A percentile compares a stretch with the other conserved stretches of the same genome.
Evolutionary conservation across 306 rosid species (phyloP).

Genomic region (Cercis canadensis): DNA sequence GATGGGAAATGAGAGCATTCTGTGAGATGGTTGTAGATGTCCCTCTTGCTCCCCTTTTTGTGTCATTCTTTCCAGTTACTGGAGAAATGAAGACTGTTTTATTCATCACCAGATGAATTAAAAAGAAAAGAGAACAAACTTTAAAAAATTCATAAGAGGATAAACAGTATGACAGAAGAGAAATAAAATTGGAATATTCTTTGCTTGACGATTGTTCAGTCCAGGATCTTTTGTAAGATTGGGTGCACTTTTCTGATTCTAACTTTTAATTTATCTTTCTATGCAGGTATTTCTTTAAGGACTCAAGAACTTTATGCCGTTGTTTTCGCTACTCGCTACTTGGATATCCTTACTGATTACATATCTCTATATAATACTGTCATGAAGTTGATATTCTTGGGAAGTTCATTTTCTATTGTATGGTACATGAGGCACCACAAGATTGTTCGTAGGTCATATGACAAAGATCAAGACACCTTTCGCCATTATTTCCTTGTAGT

Average conservation of each 20-base stretch:
- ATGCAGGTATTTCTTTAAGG: conserved; percentile 84
- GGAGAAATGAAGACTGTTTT: conserved; percentile 4
- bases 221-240: neutral
- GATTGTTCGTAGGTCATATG: conserved; percentile 83
- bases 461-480: conserved; percentile 88
- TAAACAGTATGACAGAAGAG: neutral
- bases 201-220: conserved; percentile 6
- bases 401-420: conserved; percentile 88
- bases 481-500: conserved; percentile 67
- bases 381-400: conserved; percentile 89
- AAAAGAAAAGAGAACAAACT: neutral
- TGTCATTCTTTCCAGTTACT: neutral
- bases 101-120: conserved; percentile 13
- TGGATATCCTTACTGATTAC: conserved; percentile 71
- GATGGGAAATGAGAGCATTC: neutral
- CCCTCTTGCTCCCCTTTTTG: conserved; percentile 3
- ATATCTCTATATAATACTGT: conserved; percentile 70
- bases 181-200: neutral
- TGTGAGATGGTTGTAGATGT: too few relatives aligned
- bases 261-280: conserved; percentile 29
- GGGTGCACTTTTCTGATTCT: conserved; percentile 5
- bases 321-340: conserved; percentile 79
- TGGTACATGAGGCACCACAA: conserved; percentile 89
- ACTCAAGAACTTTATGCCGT: conserved; percentile 91
- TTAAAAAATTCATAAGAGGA: neutral